These are phyloP conservation scores for Mucor mucedo DNA, from an alignment of 371 early-diverging fungal species.

Conservation along the genomic window DNA sequence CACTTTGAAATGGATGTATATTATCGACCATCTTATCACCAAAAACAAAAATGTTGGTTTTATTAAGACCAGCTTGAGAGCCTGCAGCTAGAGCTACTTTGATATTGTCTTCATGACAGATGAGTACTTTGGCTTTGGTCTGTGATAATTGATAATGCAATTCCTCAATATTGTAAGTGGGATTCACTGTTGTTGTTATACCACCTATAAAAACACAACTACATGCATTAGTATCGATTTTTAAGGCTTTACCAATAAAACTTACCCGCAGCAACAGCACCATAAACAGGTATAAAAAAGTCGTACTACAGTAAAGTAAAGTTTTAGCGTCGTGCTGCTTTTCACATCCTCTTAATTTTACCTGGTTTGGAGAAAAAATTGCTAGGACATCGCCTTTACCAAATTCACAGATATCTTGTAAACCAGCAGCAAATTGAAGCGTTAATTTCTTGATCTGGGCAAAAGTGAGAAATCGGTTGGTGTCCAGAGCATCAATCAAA, in stretches of 20 bases:
- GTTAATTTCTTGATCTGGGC: slow-evolving; percentile 59
- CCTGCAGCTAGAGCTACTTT: slow-evolving; percentile 61
- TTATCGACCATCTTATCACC: slow-evolving; percentile 50
- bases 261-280: slow-evolving; percentile 43
- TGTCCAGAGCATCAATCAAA: slow-evolving; percentile 60
- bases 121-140: slow-evolving; percentile 64
- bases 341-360: slow-evolving; percentile 21
- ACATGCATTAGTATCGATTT: slow-evolving; percentile 52
- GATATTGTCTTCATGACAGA: slow-evolving; percentile 51
- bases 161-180: slow-evolving; percentile 75
- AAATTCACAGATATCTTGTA: slow-evolving; percentile 60
- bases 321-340: background rate
- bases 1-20: slow-evolving; percentile 33
- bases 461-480: slow-evolving; percentile 43
- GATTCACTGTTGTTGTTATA: slow-evolving; percentile 71
- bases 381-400: slow-evolving; percentile 72
- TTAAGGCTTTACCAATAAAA: background rate
- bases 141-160: slow-evolving; percentile 72
- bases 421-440: slow-evolving; percentile 73
- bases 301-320: slow-evolving; percentile 31
- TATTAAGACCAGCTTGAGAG: slow-evolving; percentile 54
- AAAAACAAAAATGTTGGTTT: slow-evolving; percentile 62
- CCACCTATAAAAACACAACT: slow-evolving; percentile 57
- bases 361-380: slow-evolving; percentile 72
- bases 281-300: slow-evolving; percentile 41